Percentiles rank a stretch among this genome's conserved stretches.
These are phyloP conservation scores for Penicillium hesseltinei DNA, from an alignment of 2,329 filamentous ascomycete species.

Conservation along the genomic window DNA sequence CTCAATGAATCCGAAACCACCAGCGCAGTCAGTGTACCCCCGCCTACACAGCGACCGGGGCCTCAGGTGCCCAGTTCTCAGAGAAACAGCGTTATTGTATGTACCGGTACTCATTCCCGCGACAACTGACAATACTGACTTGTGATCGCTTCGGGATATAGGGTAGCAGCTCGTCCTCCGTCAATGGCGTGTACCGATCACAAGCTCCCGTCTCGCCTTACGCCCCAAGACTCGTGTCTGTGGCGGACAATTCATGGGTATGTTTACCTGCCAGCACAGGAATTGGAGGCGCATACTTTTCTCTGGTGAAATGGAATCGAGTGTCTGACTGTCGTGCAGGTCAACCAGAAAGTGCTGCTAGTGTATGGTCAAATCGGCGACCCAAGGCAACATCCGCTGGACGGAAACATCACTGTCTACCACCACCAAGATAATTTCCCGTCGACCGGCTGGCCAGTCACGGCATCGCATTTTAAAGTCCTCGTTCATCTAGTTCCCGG, in stretches of 20 bases:
- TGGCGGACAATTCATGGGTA: slow-evolving; percentile 83
- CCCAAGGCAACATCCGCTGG: slow-evolving; percentile 62
- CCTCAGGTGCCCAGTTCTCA: slow-evolving; percentile 40
- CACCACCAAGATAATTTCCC: slow-evolving; percentile 86
- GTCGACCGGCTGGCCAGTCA: slow-evolving; percentile 79
- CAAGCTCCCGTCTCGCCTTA: slow-evolving; percentile 70
- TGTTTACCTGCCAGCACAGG: slow-evolving; percentile 32
- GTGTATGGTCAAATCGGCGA: slow-evolving; percentile 81
- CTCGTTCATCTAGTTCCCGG: slow-evolving; percentile 88
- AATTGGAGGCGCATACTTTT: neutral
- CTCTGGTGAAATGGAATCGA: neutral
- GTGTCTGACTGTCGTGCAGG: slow-evolving; percentile 51
- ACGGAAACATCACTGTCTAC: slow-evolving; percentile 75
- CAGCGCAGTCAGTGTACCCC: slow-evolving; percentile 34
- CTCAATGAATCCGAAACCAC: slow-evolving; percentile 52
- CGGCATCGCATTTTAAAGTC: slow-evolving; percentile 85
- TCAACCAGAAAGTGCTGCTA: slow-evolving; percentile 85
- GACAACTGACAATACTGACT: slow-evolving; percentile 1
- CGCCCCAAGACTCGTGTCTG: slow-evolving; percentile 74
- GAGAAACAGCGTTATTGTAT: slow-evolving; percentile 45
- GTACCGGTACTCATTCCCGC: slow-evolving; percentile 12
- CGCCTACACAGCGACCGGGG: slow-evolving; percentile 46
- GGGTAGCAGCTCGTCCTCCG: slow-evolving; percentile 35
- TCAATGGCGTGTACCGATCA: slow-evolving; percentile 45
- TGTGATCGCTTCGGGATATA: slow-evolving; percentile 19